phyloP scores from a whole-genome alignment of 345 rosid genomes.

The Physaria fendleri region DNA sequence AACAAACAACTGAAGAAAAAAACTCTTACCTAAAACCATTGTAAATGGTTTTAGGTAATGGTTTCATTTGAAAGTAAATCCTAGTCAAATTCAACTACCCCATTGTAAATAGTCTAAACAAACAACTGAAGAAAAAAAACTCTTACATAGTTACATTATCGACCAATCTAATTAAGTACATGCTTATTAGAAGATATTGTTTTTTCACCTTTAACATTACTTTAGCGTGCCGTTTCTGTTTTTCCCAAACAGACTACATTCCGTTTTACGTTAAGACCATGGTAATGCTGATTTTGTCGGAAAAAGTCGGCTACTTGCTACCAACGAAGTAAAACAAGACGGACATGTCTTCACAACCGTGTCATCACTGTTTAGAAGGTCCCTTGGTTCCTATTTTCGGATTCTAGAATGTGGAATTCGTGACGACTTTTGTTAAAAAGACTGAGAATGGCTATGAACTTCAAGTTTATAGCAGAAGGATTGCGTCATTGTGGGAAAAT shows the following conservation, averaged over 20 bases:
- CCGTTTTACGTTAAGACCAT: background rate
- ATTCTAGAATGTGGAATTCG: background rate
- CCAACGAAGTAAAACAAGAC: background rate
- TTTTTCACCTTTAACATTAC: too few relatives aligned
- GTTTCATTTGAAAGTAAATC: too few relatives aligned
- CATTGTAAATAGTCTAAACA: too few relatives aligned
- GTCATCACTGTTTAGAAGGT: background rate
- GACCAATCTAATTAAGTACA: too few relatives aligned
- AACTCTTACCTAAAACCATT: too few relatives aligned
- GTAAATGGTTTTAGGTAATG: too few relatives aligned
- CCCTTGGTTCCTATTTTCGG: background rate
- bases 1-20: too few relatives aligned
- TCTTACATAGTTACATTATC: too few relatives aligned
- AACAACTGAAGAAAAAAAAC: too few relatives aligned
- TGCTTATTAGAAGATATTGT: too few relatives aligned
- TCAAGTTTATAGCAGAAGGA: slow-evolving; percentile 36
- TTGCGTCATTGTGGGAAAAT: slow-evolving; percentile 51
- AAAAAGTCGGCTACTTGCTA: too few relatives aligned
- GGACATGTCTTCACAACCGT: background rate
- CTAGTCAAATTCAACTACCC: too few relatives aligned
- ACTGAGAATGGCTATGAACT: slow-evolving; percentile 30
- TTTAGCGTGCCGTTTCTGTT: background rate
- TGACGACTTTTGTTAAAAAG: background rate
- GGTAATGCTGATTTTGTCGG: background rate
- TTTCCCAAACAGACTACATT: background rate